Percentiles rank a stretch among this genome's conserved stretches.
Conservation (phyloP, 1,284 basidiomycete genomes). For the Pterulicium gracile region DNA sequence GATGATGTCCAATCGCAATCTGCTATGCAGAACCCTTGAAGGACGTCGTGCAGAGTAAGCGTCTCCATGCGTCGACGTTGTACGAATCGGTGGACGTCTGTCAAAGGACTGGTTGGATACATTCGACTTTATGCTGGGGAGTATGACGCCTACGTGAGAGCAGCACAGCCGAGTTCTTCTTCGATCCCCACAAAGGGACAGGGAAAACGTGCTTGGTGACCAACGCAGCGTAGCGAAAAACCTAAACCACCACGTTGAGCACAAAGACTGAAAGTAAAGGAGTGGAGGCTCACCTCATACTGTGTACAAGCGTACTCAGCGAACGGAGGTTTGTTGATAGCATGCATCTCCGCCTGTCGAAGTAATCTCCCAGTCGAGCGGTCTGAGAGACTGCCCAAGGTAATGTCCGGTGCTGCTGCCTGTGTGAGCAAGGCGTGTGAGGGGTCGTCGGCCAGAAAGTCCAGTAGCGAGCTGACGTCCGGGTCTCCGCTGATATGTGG, state of each 20-base stretch:
- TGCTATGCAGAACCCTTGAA: constrained; percentile 70
- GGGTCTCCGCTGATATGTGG: too few species aligned
- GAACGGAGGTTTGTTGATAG: constrained; percentile 61
- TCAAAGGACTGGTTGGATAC: constrained; percentile 1
- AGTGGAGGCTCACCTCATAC: constrained; percentile 35
- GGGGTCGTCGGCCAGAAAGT: too few species aligned
- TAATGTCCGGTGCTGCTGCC: too few species aligned
- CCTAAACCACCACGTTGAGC: constrained; percentile 28
- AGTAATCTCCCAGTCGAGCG: too few species aligned
- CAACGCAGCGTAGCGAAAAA: constrained; percentile 56
- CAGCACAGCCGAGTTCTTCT: constrained; percentile 56
- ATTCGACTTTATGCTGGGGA: background rate
- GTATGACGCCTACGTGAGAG: constrained; percentile 40
- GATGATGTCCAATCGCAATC: constrained; percentile 65
- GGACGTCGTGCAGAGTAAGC: constrained; percentile 65
- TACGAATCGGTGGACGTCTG: constrained; percentile 70
- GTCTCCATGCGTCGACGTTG: constrained; percentile 72
- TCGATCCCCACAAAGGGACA: constrained; percentile 67
- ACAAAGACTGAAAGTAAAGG: background rate
- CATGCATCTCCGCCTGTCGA: constrained; percentile 35
- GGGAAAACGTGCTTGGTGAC: constrained; percentile 70
- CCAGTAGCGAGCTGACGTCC: too few species aligned
- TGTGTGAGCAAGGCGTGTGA: too few species aligned
- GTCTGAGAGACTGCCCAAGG: too few species aligned
- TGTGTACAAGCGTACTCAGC: constrained; percentile 63